phyloP scores from a whole-genome alignment of 805 yeast species.

The Zygosaccharomyces siamensis region DNA sequence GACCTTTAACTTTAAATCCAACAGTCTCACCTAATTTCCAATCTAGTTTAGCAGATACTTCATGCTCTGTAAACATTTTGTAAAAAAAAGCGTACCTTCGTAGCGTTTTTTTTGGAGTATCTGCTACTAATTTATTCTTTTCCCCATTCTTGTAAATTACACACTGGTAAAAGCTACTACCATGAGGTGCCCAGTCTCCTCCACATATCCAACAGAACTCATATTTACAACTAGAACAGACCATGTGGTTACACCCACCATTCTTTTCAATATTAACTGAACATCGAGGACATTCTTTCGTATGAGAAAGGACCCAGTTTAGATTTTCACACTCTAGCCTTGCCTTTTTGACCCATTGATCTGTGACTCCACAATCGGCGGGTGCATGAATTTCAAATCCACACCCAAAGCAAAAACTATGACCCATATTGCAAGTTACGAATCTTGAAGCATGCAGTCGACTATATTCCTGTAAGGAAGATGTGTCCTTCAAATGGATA shows the following conservation, averaged over 20 bases:
- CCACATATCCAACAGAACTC: slow-evolving; percentile 95
- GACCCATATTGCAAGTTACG: slow-evolving; percentile 61
- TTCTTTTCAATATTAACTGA: slow-evolving; percentile 75
- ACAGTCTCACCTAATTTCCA: slow-evolving; percentile 56
- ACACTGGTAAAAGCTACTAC: slow-evolving; percentile 61
- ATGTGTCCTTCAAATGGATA: slow-evolving; percentile 40
- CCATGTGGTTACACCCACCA: slow-evolving; percentile 98
- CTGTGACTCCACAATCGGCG: slow-evolving; percentile 66
- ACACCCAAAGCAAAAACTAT: slow-evolving; percentile 77
- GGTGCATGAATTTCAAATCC: slow-evolving; percentile 76
- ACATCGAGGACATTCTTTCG: slow-evolving; percentile 85
- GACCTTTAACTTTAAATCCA: slow-evolving; percentile 54
- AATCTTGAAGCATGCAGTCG: slow-evolving; percentile 46
- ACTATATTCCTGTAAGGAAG: slow-evolving; percentile 26
- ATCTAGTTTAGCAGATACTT: slow-evolving; percentile 70
- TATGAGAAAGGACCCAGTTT: slow-evolving; percentile 80
- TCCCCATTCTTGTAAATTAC: slow-evolving; percentile 47
- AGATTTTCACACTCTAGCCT: slow-evolving; percentile 83
- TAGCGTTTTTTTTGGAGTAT: slow-evolving; percentile 38
- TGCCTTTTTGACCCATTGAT: slow-evolving; percentile 72
- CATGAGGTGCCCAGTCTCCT: slow-evolving; percentile 70
- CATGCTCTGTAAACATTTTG: slow-evolving; percentile 69
- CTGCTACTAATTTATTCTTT: slow-evolving; percentile 20
- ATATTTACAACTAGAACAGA: slow-evolving; percentile 66
- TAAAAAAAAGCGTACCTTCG: slow-evolving; percentile 71